Evolutionary conservation across 768 basidiomycete genomes (phyloP).

Genomic region (Russula compacta): DNA sequence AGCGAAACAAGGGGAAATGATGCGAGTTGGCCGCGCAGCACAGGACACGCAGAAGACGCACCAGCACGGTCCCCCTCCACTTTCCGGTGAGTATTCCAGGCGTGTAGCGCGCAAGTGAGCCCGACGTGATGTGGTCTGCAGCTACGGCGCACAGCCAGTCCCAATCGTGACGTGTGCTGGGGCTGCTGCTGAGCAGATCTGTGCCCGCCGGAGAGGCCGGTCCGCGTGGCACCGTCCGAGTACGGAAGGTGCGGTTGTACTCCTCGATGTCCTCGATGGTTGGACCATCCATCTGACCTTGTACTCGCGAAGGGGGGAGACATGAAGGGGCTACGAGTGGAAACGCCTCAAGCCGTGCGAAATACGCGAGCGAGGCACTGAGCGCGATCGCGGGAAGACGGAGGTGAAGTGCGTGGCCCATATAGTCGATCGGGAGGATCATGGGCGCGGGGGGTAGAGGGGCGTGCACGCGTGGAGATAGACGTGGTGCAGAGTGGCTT

Average conservation of each 20-base stretch:
- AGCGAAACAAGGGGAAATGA: not conserved
- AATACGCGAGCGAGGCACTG: slow-evolving; percentile 14
- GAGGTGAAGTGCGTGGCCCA: slow-evolving; percentile 5
- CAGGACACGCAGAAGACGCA: slow-evolving; percentile 6
- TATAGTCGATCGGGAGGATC: slow-evolving; percentile 1
- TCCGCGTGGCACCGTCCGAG: slow-evolving; percentile 3
- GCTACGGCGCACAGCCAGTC: slow-evolving; percentile 13
- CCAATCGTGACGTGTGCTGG: not conserved
- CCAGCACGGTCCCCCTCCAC: slow-evolving; percentile 9
- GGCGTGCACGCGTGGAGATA: not conserved
- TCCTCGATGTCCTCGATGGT: slow-evolving; percentile 12
- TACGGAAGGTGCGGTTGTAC: slow-evolving; percentile 5
- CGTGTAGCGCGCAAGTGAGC: not conserved
- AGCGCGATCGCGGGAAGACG: slow-evolving; percentile 11
- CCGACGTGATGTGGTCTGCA: not conserved
- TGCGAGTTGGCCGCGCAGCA: not conserved
- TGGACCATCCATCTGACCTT: not conserved
- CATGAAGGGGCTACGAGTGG: not conserved
- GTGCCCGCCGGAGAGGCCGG: not conserved
- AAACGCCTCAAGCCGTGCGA: slow-evolving; percentile 12
- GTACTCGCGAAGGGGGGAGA: not conserved
- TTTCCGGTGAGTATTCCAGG: slow-evolving; percentile 8
- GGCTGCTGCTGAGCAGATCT: not conserved
- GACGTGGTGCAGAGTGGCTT: not conserved
- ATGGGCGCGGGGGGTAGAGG: not conserved